Base-by-base conservation (phyloP, 1,139 yeast species). In the Zygosaccharomyces sapae region DNA sequence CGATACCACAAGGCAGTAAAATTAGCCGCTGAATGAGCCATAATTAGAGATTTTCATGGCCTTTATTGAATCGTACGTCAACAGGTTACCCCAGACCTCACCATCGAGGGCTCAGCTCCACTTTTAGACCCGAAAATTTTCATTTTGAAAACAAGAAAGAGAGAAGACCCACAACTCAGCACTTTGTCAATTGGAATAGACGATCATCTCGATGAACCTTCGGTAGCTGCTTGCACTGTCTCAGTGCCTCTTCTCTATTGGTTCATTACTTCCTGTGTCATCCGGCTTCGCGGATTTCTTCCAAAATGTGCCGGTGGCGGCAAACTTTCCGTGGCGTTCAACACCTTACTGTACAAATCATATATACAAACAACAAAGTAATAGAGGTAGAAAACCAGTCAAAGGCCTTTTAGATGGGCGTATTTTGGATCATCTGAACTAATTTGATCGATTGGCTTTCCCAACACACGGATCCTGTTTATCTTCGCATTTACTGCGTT, bases 321-420 rank as follows among this genome's bases (percentile, higher is more conserved):
- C 41, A 38, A 38, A 38, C 34, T 27, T 38, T 38, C 41, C 41
- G 41, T 27, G 41, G 33, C 41, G 41, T 38, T 16, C 33, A 27
- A 30, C 29, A 12, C 22, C 18, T 22, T 16, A 38, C 16, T 29
- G 5, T 31, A 31, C 34, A 31, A 31, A 31, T 31, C 34, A 31
- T 8, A 12, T 31, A 18, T 38, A 29, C 40, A 38, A 29, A 38
- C 18, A 25, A 13, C 31, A 22, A 13, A 25, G 7, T 16, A 27
- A 27, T 27, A 29, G 34, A 27, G 33, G 29, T 12, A 31, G 8
- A 3, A 13, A 13, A 18, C 5, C 3, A 22, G 7, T 6, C 25
- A 4, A 8, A 38, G 12, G 41, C 33, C 34, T 27, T 37, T 12
- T 9, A 29, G n/a, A 38, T 22, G 18, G 41, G 33, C 41, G 25